These are phyloP conservation scores for Thamnidium elegans DNA, from an alignment of 192 early-diverging fungal species.

Conservation along the genomic window DNA sequence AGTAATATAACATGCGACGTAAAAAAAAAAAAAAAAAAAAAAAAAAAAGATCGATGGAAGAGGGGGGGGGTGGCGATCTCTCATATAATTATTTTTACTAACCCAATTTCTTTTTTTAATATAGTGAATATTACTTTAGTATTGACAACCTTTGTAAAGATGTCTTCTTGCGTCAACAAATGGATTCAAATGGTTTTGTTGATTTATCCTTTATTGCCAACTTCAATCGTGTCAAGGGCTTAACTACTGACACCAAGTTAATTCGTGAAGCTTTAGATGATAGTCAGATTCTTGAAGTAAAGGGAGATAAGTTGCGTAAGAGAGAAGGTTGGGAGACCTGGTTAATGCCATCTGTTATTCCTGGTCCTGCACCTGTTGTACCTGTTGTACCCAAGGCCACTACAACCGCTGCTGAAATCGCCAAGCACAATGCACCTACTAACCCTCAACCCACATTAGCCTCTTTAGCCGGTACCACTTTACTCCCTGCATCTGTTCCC, in stretches of 20 bases:
- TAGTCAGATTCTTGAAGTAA: conserved; percentile 38
- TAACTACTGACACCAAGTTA: conserved; percentile 63
- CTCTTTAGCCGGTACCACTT: conserved; percentile 22
- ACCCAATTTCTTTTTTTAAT: neutral
- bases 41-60: neutral
- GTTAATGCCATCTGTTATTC: conserved; percentile 54
- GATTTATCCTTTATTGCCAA: conserved; percentile 71
- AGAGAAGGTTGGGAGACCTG: conserved; percentile 83
- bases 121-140: conserved; percentile 94
- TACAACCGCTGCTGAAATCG: conserved; percentile 17
- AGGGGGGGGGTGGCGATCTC: neutral
- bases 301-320: conserved; percentile 57
- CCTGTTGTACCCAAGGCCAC: conserved; percentile 3
- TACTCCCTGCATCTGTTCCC: conserved; percentile 4
- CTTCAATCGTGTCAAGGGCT: conserved; percentile 85
- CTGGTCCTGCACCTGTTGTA: conserved; percentile 1
- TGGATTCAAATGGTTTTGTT: conserved; percentile 87
- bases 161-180: conserved; percentile 84
- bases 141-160: conserved; percentile 97
- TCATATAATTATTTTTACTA: neutral
- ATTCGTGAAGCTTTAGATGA: conserved; percentile 56
- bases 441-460: conserved; percentile 23
- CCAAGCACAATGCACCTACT: conserved; percentile 15
- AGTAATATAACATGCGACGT: conserved; percentile 3
- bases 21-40: neutral